A percentile compares a stretch with the other conserved stretches of the same genome.
Conservation (phyloP, 805 yeast genomes). For the Yarrowia deformans region DNA sequence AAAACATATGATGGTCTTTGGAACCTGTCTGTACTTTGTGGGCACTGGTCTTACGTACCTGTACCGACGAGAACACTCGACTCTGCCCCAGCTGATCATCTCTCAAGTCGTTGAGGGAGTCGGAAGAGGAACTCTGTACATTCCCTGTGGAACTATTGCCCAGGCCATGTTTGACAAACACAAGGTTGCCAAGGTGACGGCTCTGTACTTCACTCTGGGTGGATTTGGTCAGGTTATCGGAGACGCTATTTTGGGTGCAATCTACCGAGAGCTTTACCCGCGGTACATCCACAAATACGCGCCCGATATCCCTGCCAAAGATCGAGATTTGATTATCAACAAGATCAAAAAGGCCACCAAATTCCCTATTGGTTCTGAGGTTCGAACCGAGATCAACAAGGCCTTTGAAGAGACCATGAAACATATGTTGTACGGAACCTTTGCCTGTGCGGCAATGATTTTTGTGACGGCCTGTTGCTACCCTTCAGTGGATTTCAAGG, state of each 20-base stretch:
- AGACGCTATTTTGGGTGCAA: conserved; percentile 9
- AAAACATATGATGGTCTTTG: conserved; percentile 11
- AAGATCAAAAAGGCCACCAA: conserved; percentile 34
- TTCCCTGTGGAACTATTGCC: conserved; percentile 23
- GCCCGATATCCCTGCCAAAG: conserved; percentile 9
- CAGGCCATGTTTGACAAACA: conserved; percentile 29
- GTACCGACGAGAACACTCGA: neutral
- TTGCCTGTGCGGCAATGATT: conserved; percentile 12
- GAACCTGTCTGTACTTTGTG: neutral
- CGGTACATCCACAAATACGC: conserved; percentile 11
- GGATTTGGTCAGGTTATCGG: conserved; percentile 19
- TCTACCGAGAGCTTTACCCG: conserved; percentile 8
- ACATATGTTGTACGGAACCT: conserved; percentile 21
- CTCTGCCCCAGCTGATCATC: neutral
- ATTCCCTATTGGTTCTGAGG: conserved; percentile 11
- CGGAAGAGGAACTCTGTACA: conserved; percentile 20
- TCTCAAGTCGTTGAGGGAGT: conserved; percentile 2
- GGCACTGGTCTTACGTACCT: conserved; percentile 11
- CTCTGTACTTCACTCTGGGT: conserved; percentile 14
- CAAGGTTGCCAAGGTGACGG: conserved; percentile 17
- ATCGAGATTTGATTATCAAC: neutral
- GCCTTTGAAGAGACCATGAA: conserved; percentile 26
- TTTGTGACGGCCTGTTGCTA: neutral
- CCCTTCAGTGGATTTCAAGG: conserved; percentile 5
- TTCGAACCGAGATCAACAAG: conserved; percentile 2